Base-by-base conservation (phyloP, 1,139 yeast genomes). In the Yamadazyma jaroonii region DNA sequence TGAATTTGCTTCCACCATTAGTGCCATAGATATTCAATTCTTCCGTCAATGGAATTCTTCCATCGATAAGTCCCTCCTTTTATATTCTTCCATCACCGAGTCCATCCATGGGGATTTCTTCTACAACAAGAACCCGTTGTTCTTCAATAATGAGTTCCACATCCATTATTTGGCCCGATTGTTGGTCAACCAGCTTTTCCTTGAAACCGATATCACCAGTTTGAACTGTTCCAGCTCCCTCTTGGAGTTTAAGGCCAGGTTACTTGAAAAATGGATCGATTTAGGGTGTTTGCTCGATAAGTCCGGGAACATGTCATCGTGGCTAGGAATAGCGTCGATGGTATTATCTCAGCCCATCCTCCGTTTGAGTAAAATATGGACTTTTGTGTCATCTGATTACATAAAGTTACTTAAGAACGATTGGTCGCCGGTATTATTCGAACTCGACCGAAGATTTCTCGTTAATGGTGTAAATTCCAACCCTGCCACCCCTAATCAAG, bases 371-470 rank as follows among this genome's bases (percentile, higher is more conserved):
- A 75, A 77, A 44, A 74, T 89, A 3, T 92, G 98, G 98, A 67
- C 84, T 8, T 66, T 72, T 40, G 87, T 90, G 3, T 77, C 86
- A 9, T 69, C 73, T 11, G 77, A 76, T 27, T 71, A 78, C 35
- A 63, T 87, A 38, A 80, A 78, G 44, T 65, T 79, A 5, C 77
- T 89, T 31, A 77, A 82, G 36, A 81, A 81, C 41, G 95, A 86
- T 51, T 92, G 97, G 97, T 88, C 95, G 0, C 96, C 95, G 1
- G 95, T 92, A 20, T 81, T 89, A 21, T 88, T 86, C 61, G 97
- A 90, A 55, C 68, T 90, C 32, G 95, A 88, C 48, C 72, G 95
- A 52, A 74, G 95, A 47, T 74, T 81, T 36, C 68, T 84, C 61
- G 64, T 69, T 10, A 66, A 64, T 44, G 70, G 64, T n/a, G 35